Evolutionary conservation across 1,284 basidiomycete genomes (phyloP).

Genomic region (Cutaneotrichosporon sp.): DNA sequence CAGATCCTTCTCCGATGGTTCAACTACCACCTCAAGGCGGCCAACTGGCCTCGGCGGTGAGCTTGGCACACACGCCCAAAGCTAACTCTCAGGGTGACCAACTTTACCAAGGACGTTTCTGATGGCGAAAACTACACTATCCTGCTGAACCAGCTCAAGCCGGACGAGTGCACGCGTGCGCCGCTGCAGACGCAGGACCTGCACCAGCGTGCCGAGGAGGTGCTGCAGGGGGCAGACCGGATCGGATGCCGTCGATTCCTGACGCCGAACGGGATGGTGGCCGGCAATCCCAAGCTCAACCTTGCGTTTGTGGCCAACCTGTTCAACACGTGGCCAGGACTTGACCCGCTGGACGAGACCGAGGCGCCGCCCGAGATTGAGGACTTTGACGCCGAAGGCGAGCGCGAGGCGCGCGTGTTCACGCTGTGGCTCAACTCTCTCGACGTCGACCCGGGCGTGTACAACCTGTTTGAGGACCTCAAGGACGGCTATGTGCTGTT

Average conservation of each 20-base stretch:
- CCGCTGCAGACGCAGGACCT: conserved; percentile 83
- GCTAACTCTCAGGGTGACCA: conserved; percentile 65
- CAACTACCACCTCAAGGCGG: conserved; percentile 96
- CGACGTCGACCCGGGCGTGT: conserved; percentile 91
- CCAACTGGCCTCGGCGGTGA: conserved; percentile 79
- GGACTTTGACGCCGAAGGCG: conserved; percentile 98
- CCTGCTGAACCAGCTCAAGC: conserved; percentile 90
- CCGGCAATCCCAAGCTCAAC: conserved; percentile 97
- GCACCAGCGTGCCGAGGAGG: conserved; percentile 77
- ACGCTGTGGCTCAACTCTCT: conserved; percentile 97
- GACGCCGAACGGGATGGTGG: conserved; percentile 80
- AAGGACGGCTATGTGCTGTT: conserved; percentile 84
- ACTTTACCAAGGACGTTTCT: conserved; percentile 90
- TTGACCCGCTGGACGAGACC: conserved; percentile 83
- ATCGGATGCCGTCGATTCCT: conserved; percentile 97
- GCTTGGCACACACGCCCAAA: conserved; percentile 9
- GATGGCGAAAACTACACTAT: conserved; percentile 98
- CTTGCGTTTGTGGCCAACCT: conserved; percentile 97
- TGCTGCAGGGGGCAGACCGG: conserved; percentile 84
- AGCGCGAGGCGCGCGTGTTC: conserved; percentile 94
- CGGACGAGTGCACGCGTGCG: conserved; percentile 83
- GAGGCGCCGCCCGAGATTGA: conserved; percentile 72
- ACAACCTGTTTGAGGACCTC: conserved; percentile 93
- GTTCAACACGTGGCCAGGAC: conserved; percentile 95
- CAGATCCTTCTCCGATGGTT: conserved; percentile 97